Conservation (phyloP, 768 basidiomycete genomes). For the Tulasnella sp. region DNA sequence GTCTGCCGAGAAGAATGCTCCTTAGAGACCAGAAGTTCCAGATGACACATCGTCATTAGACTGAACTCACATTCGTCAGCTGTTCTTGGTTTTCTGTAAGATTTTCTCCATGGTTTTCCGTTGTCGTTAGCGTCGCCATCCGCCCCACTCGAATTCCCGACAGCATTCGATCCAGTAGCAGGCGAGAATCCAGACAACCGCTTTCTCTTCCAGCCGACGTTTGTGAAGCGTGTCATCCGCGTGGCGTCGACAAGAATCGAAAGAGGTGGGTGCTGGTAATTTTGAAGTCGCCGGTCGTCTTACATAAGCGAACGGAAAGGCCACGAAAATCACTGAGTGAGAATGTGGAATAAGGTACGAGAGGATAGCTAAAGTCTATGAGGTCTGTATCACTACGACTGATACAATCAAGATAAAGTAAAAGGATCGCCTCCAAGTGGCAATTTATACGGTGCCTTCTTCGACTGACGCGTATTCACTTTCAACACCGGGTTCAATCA, state of each 20-base stretch:
- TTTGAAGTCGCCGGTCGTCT: conserved; percentile 14
- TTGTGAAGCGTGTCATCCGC: conserved; percentile 4
- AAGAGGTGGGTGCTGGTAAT: not conserved
- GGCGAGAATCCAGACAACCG: not conserved
- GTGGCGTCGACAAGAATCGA: not conserved
- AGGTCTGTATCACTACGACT: not conserved
- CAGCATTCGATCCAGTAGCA: conserved; percentile 30
- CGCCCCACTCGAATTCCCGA: conserved; percentile 26
- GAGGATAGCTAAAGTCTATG: conserved; percentile 6
- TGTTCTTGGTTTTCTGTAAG: conserved; percentile 43
- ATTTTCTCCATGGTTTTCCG: conserved; percentile 40
- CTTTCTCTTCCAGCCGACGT: conserved; percentile 2
- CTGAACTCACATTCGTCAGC: conserved; percentile 34
- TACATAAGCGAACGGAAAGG: not conserved
- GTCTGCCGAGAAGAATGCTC: not conserved
- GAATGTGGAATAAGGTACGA: not conserved
- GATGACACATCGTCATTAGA: not conserved
- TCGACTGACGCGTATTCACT: conserved; percentile 86
- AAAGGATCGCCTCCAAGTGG: not conserved
- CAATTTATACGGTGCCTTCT: conserved; percentile 55
- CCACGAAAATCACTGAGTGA: not conserved
- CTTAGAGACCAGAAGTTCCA: not conserved
- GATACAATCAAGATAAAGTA: conserved; percentile 8
- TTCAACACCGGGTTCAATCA: conserved; percentile 95
- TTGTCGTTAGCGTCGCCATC: not conserved